A percentile compares a stretch with the other conserved stretches of the same genome.
Evolutionary conservation across 2,329 filamentous ascomycete genomes (phyloP).

Genomic region (Leptographium radiaticola): DNA sequence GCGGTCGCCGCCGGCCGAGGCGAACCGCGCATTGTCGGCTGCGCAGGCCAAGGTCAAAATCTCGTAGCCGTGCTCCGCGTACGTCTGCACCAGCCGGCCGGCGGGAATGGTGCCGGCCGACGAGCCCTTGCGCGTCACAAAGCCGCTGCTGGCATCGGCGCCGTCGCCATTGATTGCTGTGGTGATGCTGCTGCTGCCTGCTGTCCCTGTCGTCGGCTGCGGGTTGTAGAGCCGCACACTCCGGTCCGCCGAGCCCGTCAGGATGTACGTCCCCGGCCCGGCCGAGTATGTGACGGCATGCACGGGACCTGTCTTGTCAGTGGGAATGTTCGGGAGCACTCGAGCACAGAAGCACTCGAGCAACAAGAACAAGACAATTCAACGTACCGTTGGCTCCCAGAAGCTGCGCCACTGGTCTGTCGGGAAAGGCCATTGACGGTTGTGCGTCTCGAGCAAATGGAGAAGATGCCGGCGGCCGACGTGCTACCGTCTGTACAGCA

Average conservation of each 20-base stretch:
- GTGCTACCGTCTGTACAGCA: neutral
- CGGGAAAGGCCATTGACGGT: slow-evolving; percentile 29
- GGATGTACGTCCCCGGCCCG: slow-evolving; percentile 60
- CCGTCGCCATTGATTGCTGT: neutral
- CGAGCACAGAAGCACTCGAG: neutral
- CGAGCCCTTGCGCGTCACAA: slow-evolving; percentile 4
- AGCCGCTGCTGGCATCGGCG: slow-evolving; percentile 3
- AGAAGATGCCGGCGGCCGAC: neutral
- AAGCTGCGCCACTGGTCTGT: slow-evolving; percentile 39
- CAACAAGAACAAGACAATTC: neutral
- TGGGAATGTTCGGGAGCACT: no score
- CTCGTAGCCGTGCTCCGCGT: slow-evolving; percentile 82
- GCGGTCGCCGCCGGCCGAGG: slow-evolving; percentile 80
- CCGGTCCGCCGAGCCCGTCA: slow-evolving; percentile 79
- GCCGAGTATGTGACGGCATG: slow-evolving; percentile 63
- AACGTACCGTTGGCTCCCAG: slow-evolving; percentile 43
- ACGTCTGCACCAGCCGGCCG: slow-evolving; percentile 66
- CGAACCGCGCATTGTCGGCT: slow-evolving; percentile 70
- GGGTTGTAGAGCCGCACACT: slow-evolving; percentile 80
- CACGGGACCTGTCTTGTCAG: slow-evolving; percentile 43
- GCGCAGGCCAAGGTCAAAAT: slow-evolving; percentile 70
- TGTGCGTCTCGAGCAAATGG: neutral
- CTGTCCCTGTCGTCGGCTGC: slow-evolving; percentile 27
- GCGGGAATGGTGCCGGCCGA: slow-evolving; percentile 20
- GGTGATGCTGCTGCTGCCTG: no score